These are phyloP conservation scores for Inga leiocalycina DNA, from an alignment of 306 rosid genomes.

Conservation along the genomic window DNA sequence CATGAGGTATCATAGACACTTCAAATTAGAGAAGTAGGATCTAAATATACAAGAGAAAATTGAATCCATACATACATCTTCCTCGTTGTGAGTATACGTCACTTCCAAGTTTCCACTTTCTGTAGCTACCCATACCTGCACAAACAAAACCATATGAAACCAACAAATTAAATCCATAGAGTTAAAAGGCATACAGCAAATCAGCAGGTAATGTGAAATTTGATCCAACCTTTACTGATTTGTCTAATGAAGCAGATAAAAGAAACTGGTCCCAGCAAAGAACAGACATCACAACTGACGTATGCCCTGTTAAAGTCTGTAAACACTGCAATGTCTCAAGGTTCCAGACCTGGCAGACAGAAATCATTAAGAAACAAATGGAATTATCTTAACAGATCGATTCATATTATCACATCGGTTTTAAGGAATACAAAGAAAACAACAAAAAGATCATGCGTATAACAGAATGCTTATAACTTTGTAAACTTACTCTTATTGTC, in stretches of 20 bases:
- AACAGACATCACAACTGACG: slow-evolving; percentile 93
- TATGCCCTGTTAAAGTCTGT: slow-evolving; percentile 86
- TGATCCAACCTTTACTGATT: slow-evolving; percentile 72
- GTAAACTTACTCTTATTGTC: slow-evolving; percentile 69
- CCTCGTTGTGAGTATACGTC: slow-evolving; percentile 80
- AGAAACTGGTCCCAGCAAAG: slow-evolving; percentile 99
- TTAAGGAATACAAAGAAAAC: slow-evolving; percentile 3
- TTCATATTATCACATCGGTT: slow-evolving; percentile 8
- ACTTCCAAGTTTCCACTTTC: slow-evolving; percentile 95
- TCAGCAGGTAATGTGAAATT: slow-evolving; percentile 26
- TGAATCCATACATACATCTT: slow-evolving; percentile 60
- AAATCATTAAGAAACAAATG: slow-evolving; percentile 22
- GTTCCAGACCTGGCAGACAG: slow-evolving; percentile 80
- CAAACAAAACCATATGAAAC: slow-evolving; percentile 25
- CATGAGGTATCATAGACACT: background rate
- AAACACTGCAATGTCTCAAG: slow-evolving; percentile 89
- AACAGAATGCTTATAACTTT: slow-evolving; percentile 10
- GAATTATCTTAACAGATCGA: slow-evolving; percentile 13
- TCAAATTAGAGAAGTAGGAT: slow-evolving; percentile 15
- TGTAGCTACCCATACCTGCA: slow-evolving; percentile 89
- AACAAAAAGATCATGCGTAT: background rate
- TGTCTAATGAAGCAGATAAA: slow-evolving; percentile 84
- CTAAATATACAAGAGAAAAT: background rate
- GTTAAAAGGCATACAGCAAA: background rate
- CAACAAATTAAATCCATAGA: background rate